Conservation (phyloP, 441 rosid genomes). For the Gossypium davidsonii region DNA sequence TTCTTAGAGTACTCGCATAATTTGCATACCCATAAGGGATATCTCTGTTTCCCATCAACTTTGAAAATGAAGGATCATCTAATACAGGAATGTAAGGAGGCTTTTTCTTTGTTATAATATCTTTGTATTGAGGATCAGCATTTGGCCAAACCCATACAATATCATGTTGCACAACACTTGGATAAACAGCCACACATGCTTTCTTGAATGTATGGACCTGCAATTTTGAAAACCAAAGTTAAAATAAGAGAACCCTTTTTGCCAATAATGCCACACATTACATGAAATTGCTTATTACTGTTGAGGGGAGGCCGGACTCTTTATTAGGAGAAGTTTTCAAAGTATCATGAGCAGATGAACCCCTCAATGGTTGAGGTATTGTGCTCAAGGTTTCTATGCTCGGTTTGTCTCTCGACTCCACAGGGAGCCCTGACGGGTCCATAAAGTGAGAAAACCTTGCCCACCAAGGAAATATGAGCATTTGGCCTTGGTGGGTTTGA, state of each 20-base stretch:
- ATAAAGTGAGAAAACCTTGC: too few relatives aligned
- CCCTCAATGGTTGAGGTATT: too few relatives aligned
- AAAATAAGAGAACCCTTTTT: not conserved
- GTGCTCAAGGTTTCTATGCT: too few relatives aligned
- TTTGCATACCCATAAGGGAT: slow-evolving; percentile 66
- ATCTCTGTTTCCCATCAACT: slow-evolving; percentile 52
- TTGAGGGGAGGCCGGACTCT: too few relatives aligned
- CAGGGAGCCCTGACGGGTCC: too few relatives aligned
- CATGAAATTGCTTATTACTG: not conserved
- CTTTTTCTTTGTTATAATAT: slow-evolving; percentile 45
- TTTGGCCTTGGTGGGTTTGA: too few relatives aligned
- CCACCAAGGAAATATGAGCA: too few relatives aligned
- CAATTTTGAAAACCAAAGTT: slow-evolving; percentile 10
- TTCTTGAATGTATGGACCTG: slow-evolving; percentile 71
- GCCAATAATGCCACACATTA: not conserved
- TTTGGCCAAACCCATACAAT: slow-evolving; percentile 94
- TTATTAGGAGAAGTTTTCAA: too few relatives aligned
- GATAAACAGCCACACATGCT: slow-evolving; percentile 78
- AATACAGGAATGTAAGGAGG: slow-evolving; percentile 70
- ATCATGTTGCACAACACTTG: slow-evolving; percentile 61
- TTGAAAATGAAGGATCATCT: slow-evolving; percentile 74
- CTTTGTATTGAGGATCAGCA: slow-evolving; percentile 59
- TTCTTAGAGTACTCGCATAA: not conserved
- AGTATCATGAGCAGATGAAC: too few relatives aligned
- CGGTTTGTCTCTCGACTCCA: too few relatives aligned